Evolutionary conservation across 352 stramenopile genomes (phyloP).

Genomic region (Phytophthora litchii): DNA sequence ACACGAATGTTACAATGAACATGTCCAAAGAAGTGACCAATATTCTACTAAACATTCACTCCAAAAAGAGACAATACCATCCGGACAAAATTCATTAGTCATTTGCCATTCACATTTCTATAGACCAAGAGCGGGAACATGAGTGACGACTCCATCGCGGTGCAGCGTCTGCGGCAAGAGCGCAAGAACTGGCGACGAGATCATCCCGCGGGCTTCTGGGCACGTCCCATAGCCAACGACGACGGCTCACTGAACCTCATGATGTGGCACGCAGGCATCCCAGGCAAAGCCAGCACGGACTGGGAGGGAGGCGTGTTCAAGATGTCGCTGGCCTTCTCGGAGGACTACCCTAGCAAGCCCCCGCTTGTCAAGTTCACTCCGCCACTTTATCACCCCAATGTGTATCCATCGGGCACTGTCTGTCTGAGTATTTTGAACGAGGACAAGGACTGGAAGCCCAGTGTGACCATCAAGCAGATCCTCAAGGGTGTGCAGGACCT

Average conservation of each 20-base stretch:
- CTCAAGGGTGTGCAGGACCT: conserved; percentile 96
- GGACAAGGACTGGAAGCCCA: conserved; percentile 98
- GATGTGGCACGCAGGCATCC: conserved; percentile 97
- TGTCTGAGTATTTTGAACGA: conserved; percentile 99
- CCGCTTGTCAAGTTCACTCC: conserved; percentile 98
- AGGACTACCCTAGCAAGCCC: conserved; percentile 98
- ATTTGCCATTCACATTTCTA: conserved; percentile 17
- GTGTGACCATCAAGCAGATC: conserved; percentile 98
- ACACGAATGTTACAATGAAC: conserved; percentile 10
- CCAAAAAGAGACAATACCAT: not conserved
- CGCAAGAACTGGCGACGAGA: conserved; percentile 95
- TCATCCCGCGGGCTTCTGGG: conserved; percentile 97
- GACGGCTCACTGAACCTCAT: conserved; percentile 98
- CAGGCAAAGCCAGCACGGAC: conserved; percentile 94
- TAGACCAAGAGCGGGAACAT: conserved; percentile 42
- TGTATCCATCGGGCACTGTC: conserved; percentile 97
- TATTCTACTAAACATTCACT: not conserved
- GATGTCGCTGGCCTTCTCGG: conserved; percentile 95
- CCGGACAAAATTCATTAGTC: conserved; percentile 10
- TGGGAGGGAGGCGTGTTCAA: conserved; percentile 98
- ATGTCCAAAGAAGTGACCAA: conserved; percentile 23
- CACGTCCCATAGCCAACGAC: conserved; percentile 89
- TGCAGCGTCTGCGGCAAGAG: conserved; percentile 91
- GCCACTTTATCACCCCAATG: conserved; percentile 97
- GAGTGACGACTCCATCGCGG: conserved; percentile 90